Evolutionary conservation across 2,329 filamentous ascomycete genomes (phyloP), one percentile per base, ranked within the genome.

Genomic region (Colletotrichum sp.): DNA sequence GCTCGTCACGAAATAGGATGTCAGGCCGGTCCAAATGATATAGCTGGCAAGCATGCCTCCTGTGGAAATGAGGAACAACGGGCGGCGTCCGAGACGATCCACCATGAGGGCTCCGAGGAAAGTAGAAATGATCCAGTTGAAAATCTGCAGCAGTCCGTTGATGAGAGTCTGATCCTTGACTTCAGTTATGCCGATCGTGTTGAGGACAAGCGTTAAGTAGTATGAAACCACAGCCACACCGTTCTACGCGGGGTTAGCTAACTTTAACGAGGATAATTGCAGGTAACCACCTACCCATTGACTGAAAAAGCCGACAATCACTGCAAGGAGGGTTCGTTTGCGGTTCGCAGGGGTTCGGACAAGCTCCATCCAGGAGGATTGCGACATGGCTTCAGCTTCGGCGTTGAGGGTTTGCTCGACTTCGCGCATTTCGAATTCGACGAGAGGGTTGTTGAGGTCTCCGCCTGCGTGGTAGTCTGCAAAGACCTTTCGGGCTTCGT

Each of bases 401-500:
- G 89, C 82, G 71, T 86, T 85, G 5, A 91, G 44, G 19, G 77
- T 76, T 8, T 57, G 39, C 19, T 78, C 89, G 36, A 90, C 87
- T 1, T 85, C 81, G 3, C 86, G 85, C 78, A 90, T 86, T 73
- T 90, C 87, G 1, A 73, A 77, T 2, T 77, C 68, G 48, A 77
- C 76, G 2, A 78, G 52, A 16, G 77, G 76, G 48, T 22, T 70
- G 19, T 39, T 30, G 15, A 90, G 91, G 63, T 92, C 86, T 13
- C 88, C 90, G 72, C 76, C 77, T 2, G 75, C 75, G 25, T 91
- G 92, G 78, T 89, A 92, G 71, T 87, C 89, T 8, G 86, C 87
- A 59, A 93, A 86, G 16, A 89, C 88, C 4, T 85, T 84, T 15
- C 88, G 84, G 0, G 90, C 89, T 68, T 91, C 84, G 8, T 91